Base-by-base conservation (phyloP, 495 filamentous ascomycete genomes). In the Hypoxylon fragiforme region DNA sequence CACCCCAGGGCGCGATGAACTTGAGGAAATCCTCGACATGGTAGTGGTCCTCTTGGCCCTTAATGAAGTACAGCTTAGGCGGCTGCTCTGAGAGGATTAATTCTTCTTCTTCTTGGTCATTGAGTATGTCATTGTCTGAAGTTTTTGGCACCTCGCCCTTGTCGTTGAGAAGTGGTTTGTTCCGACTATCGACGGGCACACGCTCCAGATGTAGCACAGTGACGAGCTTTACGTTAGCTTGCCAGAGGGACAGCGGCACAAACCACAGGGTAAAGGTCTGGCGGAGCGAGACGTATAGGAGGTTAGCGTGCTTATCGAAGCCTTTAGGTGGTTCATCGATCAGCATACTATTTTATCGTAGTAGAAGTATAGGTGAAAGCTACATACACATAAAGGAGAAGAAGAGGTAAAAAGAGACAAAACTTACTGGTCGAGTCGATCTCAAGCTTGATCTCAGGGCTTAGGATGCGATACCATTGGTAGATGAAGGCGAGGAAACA, bases 381-480 rank as follows among this genome's bases (percentile, higher is more conserved):
- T n/a, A n/a, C n/a, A n/a, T n/a, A n/a, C n/a, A n/a, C n/a, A n/a
- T n/a, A n/a, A n/a, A n/a, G 24, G 4, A 9, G 4, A 9, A 9
- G 24, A 28, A 4, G 24, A 9, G 24, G 24, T 28, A 28, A 14
- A 54, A 24, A 13, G 20, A 16, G 20, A 4, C n/a, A n/a, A n/a
- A 34, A 66, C 76, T 47, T 70, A 90, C 88, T 85, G 16, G 85
- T 70, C 11, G 85, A 89, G 50, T 88, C 76, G 7, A 96, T 73
- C 0, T 80, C 65, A n/a, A 91, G 58, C 16, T 83, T 72, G 38
- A 92, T 89, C n/a, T 75, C 71, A 1, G 91, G 91, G 28, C 81
- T 87, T 64, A 95, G 75, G 57, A 92, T 85, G 64, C 90, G 90
- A 69, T 95, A 94, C 88, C 90, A 95, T 53, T 85, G 87, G 58